Base-by-base conservation (phyloP, 169 alveolate species). In the Plasmodium gallinaceum region DNA sequence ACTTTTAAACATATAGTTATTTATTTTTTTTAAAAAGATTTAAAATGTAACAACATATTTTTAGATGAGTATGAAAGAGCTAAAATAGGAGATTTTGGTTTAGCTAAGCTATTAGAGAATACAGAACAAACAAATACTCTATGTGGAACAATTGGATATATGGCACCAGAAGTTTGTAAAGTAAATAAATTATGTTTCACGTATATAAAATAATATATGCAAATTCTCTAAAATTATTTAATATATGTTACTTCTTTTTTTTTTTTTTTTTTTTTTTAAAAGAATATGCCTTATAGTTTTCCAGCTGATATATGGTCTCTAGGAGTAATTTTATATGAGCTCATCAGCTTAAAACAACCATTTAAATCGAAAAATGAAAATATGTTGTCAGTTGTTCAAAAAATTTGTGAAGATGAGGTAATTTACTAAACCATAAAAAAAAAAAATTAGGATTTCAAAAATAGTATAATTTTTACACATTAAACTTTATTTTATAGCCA, bases 241-340 rank as follows among this genome's bases (percentile, higher is more conserved):
- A 18, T 54, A 54, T 16, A n/a, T n/a, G n/a, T n/a, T n/a, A n/a
- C n/a, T 54, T 18, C 22, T 54, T 54, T 16, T 12, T 68, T 70
- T 37, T 9, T 18, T 7, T n/a, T 24, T 10, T 1, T 7, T 51
- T 43, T 43, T 46, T 6, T 20, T 64, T 45, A 45, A 26, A 12
- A 88, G 93, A 88, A 88, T 57, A 65, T 14, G 20, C 54, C 85
- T 22, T 88, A 88, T 57, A 70, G 93, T 39, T 76, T 52, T 45
- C 69, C 89, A 10, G 90, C 93, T 7, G 93, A 88, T 58, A 88
- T 88, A 26, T 88, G 93, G 93, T 88, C 93, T 26, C 74, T 76
- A 12, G 93, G 93, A 14, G 80, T 88, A 20, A 75, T 88, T 39
- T 24, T 88, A 20, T 88, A 88, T 57, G 89, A 88, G 22, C 93